A percentile compares a stretch with the other conserved stretches of the same genome.
phyloP scores from a whole-genome alignment of 768 basidiomycete species.

The Mycena albidolilacea region DNA sequence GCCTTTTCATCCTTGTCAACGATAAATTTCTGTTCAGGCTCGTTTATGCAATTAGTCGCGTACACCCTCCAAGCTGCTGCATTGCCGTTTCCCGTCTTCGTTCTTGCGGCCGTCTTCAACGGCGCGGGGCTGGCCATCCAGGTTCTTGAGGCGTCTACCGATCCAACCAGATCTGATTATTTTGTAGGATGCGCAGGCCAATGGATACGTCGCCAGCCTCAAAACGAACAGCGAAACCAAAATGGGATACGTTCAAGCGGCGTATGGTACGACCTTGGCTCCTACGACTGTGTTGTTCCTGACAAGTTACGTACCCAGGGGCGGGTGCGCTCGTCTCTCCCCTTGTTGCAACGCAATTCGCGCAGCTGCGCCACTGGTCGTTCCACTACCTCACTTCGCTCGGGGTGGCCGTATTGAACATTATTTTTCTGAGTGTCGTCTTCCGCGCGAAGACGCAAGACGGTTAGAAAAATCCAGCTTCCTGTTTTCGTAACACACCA shows the following conservation, averaged over 20 bases:
- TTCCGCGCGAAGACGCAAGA: slow-evolving; percentile 70
- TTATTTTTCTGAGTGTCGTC: slow-evolving; percentile 56
- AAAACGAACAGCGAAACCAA: slow-evolving; percentile 57
- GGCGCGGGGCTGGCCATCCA: slow-evolving; percentile 52
- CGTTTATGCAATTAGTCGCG: slow-evolving; percentile 59
- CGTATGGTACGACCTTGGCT: slow-evolving; percentile 51
- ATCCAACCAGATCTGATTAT: background rate
- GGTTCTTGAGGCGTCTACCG: slow-evolving; percentile 38
- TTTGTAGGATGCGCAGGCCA: slow-evolving; percentile 62
- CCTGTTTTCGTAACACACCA: background rate
- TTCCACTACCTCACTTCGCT: slow-evolving; percentile 71
- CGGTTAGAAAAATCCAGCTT: slow-evolving; percentile 49
- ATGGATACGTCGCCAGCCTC: slow-evolving; percentile 63
- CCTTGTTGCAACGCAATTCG: slow-evolving; percentile 74
- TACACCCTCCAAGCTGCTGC: slow-evolving; percentile 64
- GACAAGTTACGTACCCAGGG: slow-evolving; percentile 46
- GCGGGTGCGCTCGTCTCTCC: slow-evolving; percentile 66
- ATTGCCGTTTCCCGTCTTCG: slow-evolving; percentile 69
- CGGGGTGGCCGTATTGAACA: slow-evolving; percentile 63
- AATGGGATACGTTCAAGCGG: slow-evolving; percentile 65
- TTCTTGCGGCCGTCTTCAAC: slow-evolving; percentile 52
- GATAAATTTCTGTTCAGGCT: slow-evolving; percentile 47
- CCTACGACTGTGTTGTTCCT: background rate
- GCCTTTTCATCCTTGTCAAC: background rate
- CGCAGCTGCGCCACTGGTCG: slow-evolving; percentile 63